A percentile compares a stretch with the other conserved stretches of the same genome.
phyloP scores from a whole-genome alignment of 441 rosid species.

The Lepidium campestre region DNA sequence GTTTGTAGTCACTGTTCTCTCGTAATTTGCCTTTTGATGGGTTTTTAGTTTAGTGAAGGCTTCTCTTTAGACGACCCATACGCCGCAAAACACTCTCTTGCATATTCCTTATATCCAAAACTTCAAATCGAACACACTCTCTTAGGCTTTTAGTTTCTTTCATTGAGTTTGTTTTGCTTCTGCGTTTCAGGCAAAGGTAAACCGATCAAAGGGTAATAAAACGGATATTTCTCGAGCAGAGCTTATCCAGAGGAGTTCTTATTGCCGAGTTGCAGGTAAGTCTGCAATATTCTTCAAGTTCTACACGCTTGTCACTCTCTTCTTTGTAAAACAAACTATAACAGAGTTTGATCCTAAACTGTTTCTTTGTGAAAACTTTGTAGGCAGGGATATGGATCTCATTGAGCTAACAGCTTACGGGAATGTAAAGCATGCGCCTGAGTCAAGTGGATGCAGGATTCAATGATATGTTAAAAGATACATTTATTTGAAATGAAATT shows the following conservation, averaged over 20 bases:
- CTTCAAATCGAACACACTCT: background rate
- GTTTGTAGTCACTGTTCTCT: background rate
- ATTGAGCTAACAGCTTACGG: slow-evolving; percentile 83
- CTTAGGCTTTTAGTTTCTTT: background rate
- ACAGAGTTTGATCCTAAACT: slow-evolving; percentile 4
- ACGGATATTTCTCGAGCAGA: slow-evolving; percentile 77
- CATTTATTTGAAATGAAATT: background rate
- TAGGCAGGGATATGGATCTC: slow-evolving; percentile 89
- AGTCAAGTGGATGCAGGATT: slow-evolving; percentile 74
- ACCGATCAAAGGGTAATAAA: slow-evolving; percentile 81
- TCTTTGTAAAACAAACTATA: background rate
- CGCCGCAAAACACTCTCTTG: background rate
- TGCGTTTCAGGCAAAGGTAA: slow-evolving; percentile 63
- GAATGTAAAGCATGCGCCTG: slow-evolving; percentile 52
- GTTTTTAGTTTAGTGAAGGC: background rate
- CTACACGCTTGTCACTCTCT: background rate
- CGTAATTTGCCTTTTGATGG: background rate
- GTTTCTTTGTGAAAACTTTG: background rate
- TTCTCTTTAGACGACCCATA: background rate
- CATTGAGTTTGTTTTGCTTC: background rate
- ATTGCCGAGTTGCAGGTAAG: slow-evolving; percentile 82
- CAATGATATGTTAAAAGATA: slow-evolving; percentile 38
- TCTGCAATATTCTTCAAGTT: background rate
- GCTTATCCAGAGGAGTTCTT: slow-evolving; percentile 76
- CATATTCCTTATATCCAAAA: background rate